Base-by-base conservation (phyloP, 129 eudicot genomes). In the Tagetes erecta region DNA sequence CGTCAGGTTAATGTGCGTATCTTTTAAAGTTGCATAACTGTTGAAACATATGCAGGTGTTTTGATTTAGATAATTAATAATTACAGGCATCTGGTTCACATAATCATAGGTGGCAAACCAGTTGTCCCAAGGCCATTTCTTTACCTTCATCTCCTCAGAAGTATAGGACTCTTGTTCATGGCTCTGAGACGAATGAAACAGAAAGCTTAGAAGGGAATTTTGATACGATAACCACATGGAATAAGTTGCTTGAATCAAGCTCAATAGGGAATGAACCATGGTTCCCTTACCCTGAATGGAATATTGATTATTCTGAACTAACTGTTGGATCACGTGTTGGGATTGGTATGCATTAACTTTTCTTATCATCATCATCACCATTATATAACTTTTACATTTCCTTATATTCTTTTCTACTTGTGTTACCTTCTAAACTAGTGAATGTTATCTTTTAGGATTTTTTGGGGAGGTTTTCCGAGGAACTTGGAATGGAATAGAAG, bases 381-480 rank as follows among this genome's bases (percentile, higher is more conserved):
- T 44, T 0, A 20, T 56, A 3, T 39, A 36, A 40, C 13, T 72
- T 30, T 34, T 33, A 35, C 30, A 8, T 60, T 35, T 14, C 7
- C 67, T 9, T 4, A 9, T 35, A 60, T 60, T 33, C 40, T 34
- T 33, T 52, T n/a, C 34, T 34, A 37, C 38, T 39, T 38, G 33
- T 14, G 20, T 34, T 73, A 45, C 46, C 13, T 73, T 67, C 30
- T 52, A 60, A 56, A 53, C 68, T 9, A 20, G 49, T 67, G 42
- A 77, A 52, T 59, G 14, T 69, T 47, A 53, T 50, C 52, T 71
- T 73, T 3, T 40, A 92, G 98, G 96, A 40, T 93, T 90, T 73
- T 90, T 90, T 63, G 96, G 98, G 72, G 96, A 93, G 82, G 98
- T 90, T 58, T 90, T 90, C 47, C 89, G 91, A 37, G 92, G 98